These are phyloP conservation scores for Heterobasidion parviporum DNA, from an alignment of 1,284 basidiomycete species.

Conservation along the genomic window DNA sequence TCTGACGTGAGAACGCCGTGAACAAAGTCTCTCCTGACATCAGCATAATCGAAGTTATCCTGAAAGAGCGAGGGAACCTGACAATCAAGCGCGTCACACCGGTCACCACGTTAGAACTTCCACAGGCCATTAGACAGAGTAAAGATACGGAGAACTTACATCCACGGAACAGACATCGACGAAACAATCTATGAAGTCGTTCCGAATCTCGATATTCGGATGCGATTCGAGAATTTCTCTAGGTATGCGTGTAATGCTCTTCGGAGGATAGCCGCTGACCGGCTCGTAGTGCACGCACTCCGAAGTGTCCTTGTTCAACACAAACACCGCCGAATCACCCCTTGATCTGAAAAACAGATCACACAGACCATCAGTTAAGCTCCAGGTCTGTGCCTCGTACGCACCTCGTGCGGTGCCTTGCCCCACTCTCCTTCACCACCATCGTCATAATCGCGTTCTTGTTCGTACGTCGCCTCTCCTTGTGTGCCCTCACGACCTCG, in stretches of 20 bases:
- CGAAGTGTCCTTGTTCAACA: constrained; percentile 64
- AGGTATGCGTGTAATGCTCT: constrained; percentile 52
- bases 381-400: constrained; percentile 15
- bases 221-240: constrained; percentile 62
- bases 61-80: constrained; percentile 95
- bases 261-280: constrained; percentile 55
- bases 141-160: constrained; percentile 30
- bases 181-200: constrained; percentile 82
- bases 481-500: constrained; percentile 84
- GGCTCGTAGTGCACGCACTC: constrained; percentile 78
- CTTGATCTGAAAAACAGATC: constrained; percentile 36
- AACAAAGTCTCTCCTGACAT: constrained; percentile 89
- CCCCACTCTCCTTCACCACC: constrained; percentile 77
- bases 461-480: constrained; percentile 78
- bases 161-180: constrained; percentile 93
- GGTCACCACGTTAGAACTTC: neutral
- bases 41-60: constrained; percentile 98
- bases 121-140: neutral
- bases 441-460: constrained; percentile 97
- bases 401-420: constrained; percentile 65
- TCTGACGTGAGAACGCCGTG: constrained; percentile 96
- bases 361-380: neutral
- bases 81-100: neutral
- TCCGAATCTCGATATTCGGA: constrained; percentile 74
- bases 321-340: constrained; percentile 67